Evolutionary conservation across 108 stramenopile species (phyloP), one percentile per base, ranked within the genome.

Genomic region (Pseudonitzschia multistriata): DNA sequence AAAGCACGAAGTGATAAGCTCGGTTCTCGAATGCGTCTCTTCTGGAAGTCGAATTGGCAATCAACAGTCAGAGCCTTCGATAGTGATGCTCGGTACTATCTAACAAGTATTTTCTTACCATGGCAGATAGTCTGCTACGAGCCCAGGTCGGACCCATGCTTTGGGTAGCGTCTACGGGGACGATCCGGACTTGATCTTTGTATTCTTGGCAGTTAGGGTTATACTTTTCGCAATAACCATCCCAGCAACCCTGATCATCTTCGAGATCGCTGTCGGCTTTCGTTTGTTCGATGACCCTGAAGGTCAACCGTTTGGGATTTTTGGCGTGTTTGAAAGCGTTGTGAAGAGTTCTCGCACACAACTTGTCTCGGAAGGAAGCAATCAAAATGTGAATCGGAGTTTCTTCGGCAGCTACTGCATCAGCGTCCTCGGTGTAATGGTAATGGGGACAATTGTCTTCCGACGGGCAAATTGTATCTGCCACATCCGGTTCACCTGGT

Each of bases 291-390:
- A 93, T 49, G 37, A 93, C 81, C 11, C 88, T 74, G 19, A 90
- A 75, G 33, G 64, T 77, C 17, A 93, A 53, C 21, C 84, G 75
- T 29, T 72, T 6, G 15, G 92, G 89, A 62, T 85, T 75, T 27
- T 66, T 59, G 1, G 89, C 81, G 48, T 76, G 72, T 52, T 68
- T 64, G 68, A 90, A 93, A 22, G 80, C 62, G 67, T 87, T 84
- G 67, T 86, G 66, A 13, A 93, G 53, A 19, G 92, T 93, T 45
- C 81, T 64, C 5, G 89, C 78, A 78, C 92, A 93, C 17, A 93
- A 68, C 15, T 62, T 76, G 72, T 93, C 92, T 22, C 92, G 70
- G 68, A 67, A 80, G 29, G 74, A 66, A 19, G 79, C 79, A 62
- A 80, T 76, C 42, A 75, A 21, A 22, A 80, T 25, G 56, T 80